A percentile compares a stretch with the other conserved stretches of the same genome.
These are phyloP conservation scores for Grigorovia jiainica DNA, from an alignment of 805 yeast genomes.

Conservation along the genomic window DNA sequence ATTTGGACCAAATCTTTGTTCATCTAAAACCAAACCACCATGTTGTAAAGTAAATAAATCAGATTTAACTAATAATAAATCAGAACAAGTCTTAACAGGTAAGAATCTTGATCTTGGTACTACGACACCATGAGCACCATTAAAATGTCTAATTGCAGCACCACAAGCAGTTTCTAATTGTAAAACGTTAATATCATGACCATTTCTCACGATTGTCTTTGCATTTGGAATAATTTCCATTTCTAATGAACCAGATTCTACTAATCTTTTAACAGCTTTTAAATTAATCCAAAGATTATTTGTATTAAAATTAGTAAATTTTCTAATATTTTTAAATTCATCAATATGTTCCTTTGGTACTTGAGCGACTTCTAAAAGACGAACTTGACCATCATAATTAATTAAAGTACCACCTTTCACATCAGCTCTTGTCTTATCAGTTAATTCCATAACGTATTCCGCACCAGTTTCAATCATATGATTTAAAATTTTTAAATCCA, in stretches of 20 bases:
- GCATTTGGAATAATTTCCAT: constrained; percentile 94
- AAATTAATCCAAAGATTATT: constrained; percentile 96
- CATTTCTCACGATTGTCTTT: constrained; percentile 66
- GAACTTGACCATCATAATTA: constrained; percentile 88
- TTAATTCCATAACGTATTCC: constrained; percentile 96
- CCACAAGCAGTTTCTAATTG: constrained; percentile 99
- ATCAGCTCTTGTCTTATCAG: constrained; percentile 98
- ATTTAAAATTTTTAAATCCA: constrained; percentile 77
- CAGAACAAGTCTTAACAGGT: constrained; percentile 97
- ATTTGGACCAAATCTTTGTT: constrained; percentile 78
- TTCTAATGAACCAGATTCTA: constrained; percentile 71
- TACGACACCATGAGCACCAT: constrained; percentile 93
- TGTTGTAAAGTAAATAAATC: constrained; percentile 86
- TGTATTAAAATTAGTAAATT: constrained; percentile 96
- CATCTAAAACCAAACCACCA: constrained; percentile 79
- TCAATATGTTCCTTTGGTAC: constrained; percentile 98
- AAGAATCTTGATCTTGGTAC: constrained; percentile 97
- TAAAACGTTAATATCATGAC: constrained; percentile 75
- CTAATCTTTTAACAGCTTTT: constrained; percentile 86
- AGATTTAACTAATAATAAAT: constrained; percentile 86
- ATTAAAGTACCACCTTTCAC: constrained; percentile 99
- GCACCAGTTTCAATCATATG: constrained; percentile 89
- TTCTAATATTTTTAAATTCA: constrained; percentile 95
- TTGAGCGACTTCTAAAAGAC: constrained; percentile 84
- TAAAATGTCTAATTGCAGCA: constrained; percentile 95